These are phyloP conservation scores for Rutstroemia sp. DNA, from an alignment of 2,329 filamentous ascomycete genomes.

Conservation along the genomic window DNA sequence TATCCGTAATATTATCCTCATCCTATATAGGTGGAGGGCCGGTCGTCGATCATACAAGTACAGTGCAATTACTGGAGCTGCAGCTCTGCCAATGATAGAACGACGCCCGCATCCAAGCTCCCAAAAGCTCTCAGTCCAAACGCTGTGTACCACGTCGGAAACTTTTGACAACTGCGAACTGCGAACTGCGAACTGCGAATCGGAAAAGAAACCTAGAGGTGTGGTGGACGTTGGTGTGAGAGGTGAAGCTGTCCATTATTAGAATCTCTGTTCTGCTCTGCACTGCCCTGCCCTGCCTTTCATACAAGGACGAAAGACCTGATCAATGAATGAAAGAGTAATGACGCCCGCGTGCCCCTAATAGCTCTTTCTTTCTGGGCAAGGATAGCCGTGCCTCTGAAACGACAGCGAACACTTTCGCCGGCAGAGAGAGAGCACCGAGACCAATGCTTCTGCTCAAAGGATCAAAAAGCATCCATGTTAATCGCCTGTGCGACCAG, in stretches of 20 bases:
- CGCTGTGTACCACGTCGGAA: neutral
- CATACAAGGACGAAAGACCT: no score
- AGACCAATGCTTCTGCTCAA: neutral
- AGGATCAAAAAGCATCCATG: neutral
- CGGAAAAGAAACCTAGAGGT: no score
- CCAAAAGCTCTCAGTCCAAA: neutral
- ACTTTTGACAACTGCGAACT: neutral
- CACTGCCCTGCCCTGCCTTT: no score
- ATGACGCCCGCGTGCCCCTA: no score
- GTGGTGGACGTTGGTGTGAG: no score
- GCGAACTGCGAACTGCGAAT: no score
- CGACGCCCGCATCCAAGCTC: neutral
- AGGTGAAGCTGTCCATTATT: no score
- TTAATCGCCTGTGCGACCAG: slow-evolving; percentile 1
- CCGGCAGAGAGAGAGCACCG: neutral
- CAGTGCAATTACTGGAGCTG: neutral
- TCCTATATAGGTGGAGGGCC: neutral
- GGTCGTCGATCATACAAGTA: slow-evolving; percentile 5
- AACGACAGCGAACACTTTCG: neutral
- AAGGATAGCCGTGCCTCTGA: neutral
- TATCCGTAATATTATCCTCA: neutral
- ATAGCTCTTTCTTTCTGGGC: no score
- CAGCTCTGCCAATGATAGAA: no score
- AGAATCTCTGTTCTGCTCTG: no score
- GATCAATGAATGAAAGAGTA: no score